Base-by-base conservation (phyloP, 1,139 yeast species). In the Yamadazyma triangularis region DNA sequence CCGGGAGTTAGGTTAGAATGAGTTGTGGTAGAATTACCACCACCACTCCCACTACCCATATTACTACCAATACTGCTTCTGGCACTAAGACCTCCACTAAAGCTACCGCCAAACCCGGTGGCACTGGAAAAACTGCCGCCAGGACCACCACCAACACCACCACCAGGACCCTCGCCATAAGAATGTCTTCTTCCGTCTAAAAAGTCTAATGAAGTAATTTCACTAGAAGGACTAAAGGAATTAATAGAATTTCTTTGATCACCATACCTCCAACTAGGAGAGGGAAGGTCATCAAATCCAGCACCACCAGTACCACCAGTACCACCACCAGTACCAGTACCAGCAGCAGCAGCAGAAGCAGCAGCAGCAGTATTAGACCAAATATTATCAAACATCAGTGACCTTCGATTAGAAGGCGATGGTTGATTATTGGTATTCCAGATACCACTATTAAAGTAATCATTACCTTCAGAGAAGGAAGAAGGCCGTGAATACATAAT, bases 321-420 rank as follows among this genome's bases (percentile, higher is more conserved):
- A 6, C 20, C 20, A 18, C 20, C 20, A 7, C 20, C 20, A 7
- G 20, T 7, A 18, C 20, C 4, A n/a, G 16, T 4, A 16, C 15
- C 27, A n/a, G 13, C 28, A 12, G 28, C 10, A 20, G 10, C 13
- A 6, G 19, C 26, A 6, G 26, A 12, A 9, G 8, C 20, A 14
- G n/a, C n/a, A 14, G 26, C 4, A 6, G 19, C 15, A 8, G 20
- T 11, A 14, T 15, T 25, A n/a, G 39, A 26, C 45, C 45, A 41
- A 8, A 41, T 41, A 29, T 30, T 41, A 2, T 41, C 45, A 25
- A 37, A 33, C 4, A 31, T 36, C 43, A 39, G 43, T 5, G 37
- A 28, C 22, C 44, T 25, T 27, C 42, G 34, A 13, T 16, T 18
- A 18, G 20, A 18, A 18, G 20, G 9, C 24, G 16, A n/a, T n/a